Base-by-base conservation (phyloP, 129 eudicot species). In the Flaveria robusta region DNA sequence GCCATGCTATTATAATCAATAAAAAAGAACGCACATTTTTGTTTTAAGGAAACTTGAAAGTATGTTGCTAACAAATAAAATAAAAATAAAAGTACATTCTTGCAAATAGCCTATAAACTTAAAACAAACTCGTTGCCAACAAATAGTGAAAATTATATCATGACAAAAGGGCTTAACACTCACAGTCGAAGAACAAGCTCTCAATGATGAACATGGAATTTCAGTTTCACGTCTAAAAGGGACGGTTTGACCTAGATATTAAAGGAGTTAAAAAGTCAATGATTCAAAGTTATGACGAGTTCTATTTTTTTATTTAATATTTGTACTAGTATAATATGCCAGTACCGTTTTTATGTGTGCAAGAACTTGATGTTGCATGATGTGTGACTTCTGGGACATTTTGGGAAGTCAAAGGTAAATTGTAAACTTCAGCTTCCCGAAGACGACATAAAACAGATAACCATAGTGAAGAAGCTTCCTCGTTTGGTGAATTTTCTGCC, bases 381-480 rank as follows among this genome's bases (percentile, higher is more conserved):
- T 60, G 76, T 59, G 70, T 76, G 43, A 51, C 81, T 66, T 42
- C 49, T 42, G 9, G 77, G 64, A 78, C 64, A 26, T 81, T 82
- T 75, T 43, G 81, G 37, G 81, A 55, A 67, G 76, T 82, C 78
- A 72, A 76, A 79, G 81, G 72, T 31, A 77, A 74, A 43, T 83
- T 73, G 76, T 85, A 87, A 81, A 88, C 87, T 59, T 85, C 87
- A 76, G 82, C 82, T 79, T 88, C 97, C 81, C 84, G 81, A 78
- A 93, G 88, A 65, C 77, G 81, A 76, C 96, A 88, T 78, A 87
- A 77, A 83, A 88, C 95, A 77, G 96, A 81, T 54, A 88, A 88
- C 95, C 98, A 90, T 46, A 93, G 87, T 50, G 89, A 85, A 77
- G 93, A 79, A 34, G 77, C 22, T 51, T 85, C 89, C 70, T 86